These are phyloP conservation scores for Castanea crenata DNA, from an alignment of 306 rosid species.

Conservation along the genomic window DNA sequence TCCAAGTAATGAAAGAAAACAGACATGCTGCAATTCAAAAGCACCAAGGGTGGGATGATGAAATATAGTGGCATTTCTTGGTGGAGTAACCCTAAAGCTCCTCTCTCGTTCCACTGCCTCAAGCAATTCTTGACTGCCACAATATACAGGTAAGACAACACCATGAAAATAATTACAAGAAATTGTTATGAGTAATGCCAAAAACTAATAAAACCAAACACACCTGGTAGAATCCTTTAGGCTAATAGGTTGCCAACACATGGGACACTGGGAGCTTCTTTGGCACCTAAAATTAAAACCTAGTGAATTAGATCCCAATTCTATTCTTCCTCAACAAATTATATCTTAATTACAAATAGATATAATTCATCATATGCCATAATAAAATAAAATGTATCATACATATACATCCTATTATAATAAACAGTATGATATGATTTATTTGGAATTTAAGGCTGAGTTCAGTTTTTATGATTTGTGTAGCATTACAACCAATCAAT, in stretches of 20 bases:
- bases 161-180: background rate
- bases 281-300: slow-evolving; percentile 69
- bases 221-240: slow-evolving; percentile 88
- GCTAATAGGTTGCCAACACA: slow-evolving; percentile 89
- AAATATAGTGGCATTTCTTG: slow-evolving; percentile 66
- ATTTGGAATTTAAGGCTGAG: background rate
- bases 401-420: background rate
- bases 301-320: background rate
- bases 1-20: slow-evolving; percentile 25
- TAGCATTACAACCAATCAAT: background rate
- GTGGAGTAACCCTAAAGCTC: slow-evolving; percentile 43
- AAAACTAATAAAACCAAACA: slow-evolving; percentile 7
- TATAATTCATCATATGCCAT: no score
- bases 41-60: slow-evolving; percentile 64
- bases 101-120: slow-evolving; percentile 83
- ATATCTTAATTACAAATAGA: background rate
- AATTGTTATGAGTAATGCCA: slow-evolving; percentile 5
- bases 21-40: slow-evolving; percentile 68
- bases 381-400: background rate
- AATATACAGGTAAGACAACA: slow-evolving; percentile 20
- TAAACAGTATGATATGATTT: background rate
- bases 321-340: slow-evolving; percentile 8
- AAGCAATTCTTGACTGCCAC: slow-evolving; percentile 83
- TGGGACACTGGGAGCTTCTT: slow-evolving; percentile 93
- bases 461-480: background rate